Evolutionary conservation across 2,329 filamentous ascomycete species (phyloP), one percentile per base, ranked within the genome.

Genomic region (Aspergillus fumigatiaffinis): DNA sequence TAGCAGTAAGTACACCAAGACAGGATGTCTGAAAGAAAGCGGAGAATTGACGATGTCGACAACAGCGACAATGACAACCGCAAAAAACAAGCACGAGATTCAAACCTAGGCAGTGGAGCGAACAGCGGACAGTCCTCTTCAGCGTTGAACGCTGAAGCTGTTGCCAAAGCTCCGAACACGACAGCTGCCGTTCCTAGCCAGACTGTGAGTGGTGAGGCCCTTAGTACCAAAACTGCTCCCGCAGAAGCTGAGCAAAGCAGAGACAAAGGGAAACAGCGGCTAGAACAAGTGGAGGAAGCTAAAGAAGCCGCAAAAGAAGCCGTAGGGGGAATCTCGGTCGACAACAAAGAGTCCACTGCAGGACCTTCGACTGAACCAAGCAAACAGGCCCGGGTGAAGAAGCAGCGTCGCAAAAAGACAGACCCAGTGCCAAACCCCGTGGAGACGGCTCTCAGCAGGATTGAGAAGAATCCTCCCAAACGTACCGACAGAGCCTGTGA

Each of bases 311-410:
- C 21, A 25, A 23, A 47, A 23, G 44, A 26, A 25, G 44, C 21
- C 3, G 44, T 10, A 23, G 20, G 12, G 21, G 21, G 21, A 17
- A 26, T 14, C 5, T 14, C 44, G 6, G 44, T 23, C 12, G 6
- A 47, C 44, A 26, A 47, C 44, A 23, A 23, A 17, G 23, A 47
- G 23, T 21, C 23, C 44, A 14, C 44, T 14, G 44, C 44, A 47
- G 44, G 44, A 25, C 44, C 44, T 38, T 38, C 32, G 14, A 38
- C 32, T 38, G 32, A 17, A 76, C 73, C 57, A 81, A 85, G 60
- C 94, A 95, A 74, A 3, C 20, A 9, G 23, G 32, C 59, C 6
- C 50, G 51, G 49, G 10, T 26, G 32, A 65, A 65, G 50, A 66
- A 63, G 41, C 56, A 50, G 23, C 52, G 52, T 57, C 26, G 44